phyloP scores from a whole-genome alignment of 345 rosid species.

The Eucalyptus regnans region DNA sequence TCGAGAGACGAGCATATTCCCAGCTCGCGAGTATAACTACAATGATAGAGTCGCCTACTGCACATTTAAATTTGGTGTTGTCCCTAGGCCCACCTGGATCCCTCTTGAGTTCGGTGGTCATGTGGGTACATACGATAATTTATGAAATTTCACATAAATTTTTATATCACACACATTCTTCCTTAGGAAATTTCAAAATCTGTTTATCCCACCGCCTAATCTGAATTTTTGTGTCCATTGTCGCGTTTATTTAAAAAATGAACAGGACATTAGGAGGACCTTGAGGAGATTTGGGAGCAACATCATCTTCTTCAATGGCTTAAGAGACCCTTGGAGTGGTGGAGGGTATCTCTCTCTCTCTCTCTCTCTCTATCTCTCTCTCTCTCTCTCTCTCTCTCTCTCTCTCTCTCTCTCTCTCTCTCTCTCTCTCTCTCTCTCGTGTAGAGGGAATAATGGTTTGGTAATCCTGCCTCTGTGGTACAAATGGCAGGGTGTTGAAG shows the following conservation, averaged over 20 bases:
- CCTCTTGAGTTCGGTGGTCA: constrained; percentile 41
- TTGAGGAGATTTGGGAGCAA: constrained; percentile 50
- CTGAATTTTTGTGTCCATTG: background rate
- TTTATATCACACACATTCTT: background rate
- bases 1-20: constrained; percentile 36
- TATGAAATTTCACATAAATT: background rate
- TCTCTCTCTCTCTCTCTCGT: background rate
- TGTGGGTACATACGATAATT: background rate
- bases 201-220: background rate
- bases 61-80: background rate
- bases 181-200: background rate
- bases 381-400: background rate
- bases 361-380: no score
- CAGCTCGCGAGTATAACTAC: constrained; percentile 13
- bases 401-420: background rate
- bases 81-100: constrained; percentile 42
- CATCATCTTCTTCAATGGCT: constrained; percentile 59
- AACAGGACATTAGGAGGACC: constrained; percentile 28
- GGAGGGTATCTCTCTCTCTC: constrained; percentile 30
- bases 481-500: constrained; percentile 29
- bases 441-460: background rate
- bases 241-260: background rate
- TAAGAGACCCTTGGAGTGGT: constrained; percentile 72
- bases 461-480: background rate
- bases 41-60: background rate